phyloP scores from a whole-genome alignment of 2,329 filamentous ascomycete species.

The Diaporthe amygdali region DNA sequence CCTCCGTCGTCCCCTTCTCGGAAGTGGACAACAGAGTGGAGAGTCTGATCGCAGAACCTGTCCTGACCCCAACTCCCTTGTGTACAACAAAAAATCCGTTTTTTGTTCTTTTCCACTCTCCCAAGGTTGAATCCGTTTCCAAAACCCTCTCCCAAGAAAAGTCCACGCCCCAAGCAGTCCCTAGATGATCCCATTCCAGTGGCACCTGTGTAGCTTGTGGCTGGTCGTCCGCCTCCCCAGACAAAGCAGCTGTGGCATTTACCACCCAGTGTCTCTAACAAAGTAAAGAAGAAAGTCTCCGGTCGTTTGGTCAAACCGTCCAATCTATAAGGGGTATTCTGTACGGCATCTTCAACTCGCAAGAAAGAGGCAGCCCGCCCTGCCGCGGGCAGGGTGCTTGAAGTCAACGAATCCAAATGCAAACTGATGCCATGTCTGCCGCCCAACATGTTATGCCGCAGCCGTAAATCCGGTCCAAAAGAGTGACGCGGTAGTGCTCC shows the following conservation, averaged over 20 bases:
- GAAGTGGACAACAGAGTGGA: background rate
- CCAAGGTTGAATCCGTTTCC: conserved; percentile 2
- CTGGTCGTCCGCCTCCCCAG: conserved; percentile 3
- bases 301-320: conserved; percentile 17
- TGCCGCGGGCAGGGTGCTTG: conserved; percentile 13
- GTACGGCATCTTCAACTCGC: conserved; percentile 24
- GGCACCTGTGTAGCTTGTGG: conserved; percentile 14
- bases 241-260: background rate
- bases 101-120: conserved; percentile 16
- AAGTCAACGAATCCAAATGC: conserved; percentile 25
- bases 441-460: conserved; percentile 17
- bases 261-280: conserved; percentile 9
- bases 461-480: conserved; percentile 10
- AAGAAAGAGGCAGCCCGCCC: conserved; percentile 15
- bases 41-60: background rate
- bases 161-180: background rate
- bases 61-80: conserved; percentile 15
- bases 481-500: conserved; percentile 18
- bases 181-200: conserved; percentile 9
- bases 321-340: conserved; percentile 28
- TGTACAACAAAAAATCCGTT: conserved; percentile 5
- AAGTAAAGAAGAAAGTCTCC: conserved; percentile 11
- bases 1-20: background rate
- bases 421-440: conserved; percentile 19
- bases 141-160: conserved; percentile 2